Percentiles rank a stretch among this genome's conserved stretches.
These are phyloP conservation scores for Xylaria acuta DNA, from an alignment of 495 filamentous ascomycete species.

Conservation along the genomic window DNA sequence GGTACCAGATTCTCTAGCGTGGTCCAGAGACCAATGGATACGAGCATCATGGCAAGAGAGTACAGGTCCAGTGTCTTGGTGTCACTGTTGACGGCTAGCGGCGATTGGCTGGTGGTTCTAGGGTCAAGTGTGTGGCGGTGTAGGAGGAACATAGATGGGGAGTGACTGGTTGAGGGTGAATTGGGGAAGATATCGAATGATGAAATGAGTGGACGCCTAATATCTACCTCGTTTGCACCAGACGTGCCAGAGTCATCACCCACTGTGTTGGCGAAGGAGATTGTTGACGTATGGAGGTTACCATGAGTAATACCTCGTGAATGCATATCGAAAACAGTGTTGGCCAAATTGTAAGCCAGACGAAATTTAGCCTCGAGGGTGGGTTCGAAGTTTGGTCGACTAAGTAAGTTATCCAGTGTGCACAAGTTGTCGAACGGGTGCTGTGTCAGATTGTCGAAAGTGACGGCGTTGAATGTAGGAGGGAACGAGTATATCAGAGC, in stretches of 20 bases:
- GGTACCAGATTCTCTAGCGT: conserved; percentile 68
- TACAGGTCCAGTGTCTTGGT: conserved; percentile 79
- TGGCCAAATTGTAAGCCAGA: conserved; percentile 78
- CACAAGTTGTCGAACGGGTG: conserved; percentile 59
- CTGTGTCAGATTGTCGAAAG: conserved; percentile 57
- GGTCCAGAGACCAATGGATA: conserved; percentile 91
- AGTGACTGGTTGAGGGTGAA: conserved; percentile 50
- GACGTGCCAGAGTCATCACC: conserved; percentile 44
- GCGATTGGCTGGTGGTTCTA: conserved; percentile 59
- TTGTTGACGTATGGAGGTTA: conserved; percentile 78
- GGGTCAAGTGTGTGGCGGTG: conserved; percentile 83
- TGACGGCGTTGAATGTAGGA: conserved; percentile 63
- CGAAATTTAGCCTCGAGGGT: conserved; percentile 80
- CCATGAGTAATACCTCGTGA: conserved; percentile 78
- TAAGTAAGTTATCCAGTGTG: conserved; percentile 54
- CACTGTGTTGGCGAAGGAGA: conserved; percentile 73
- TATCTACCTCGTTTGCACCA: conserved; percentile 55
- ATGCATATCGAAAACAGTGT: conserved; percentile 77
- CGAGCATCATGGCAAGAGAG: conserved; percentile 78
- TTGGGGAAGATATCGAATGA: conserved; percentile 85
- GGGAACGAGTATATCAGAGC: conserved; percentile 87
- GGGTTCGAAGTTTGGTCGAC: conserved; percentile 61
- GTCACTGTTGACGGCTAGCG: conserved; percentile 50
- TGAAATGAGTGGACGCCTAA: conserved; percentile 77
- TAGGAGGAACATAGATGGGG: conserved; percentile 55